Evolutionary conservation across 805 yeast genomes (phyloP), one percentile per base, ranked within the genome.

Genomic region (Saturnispora serradocipensis): DNA sequence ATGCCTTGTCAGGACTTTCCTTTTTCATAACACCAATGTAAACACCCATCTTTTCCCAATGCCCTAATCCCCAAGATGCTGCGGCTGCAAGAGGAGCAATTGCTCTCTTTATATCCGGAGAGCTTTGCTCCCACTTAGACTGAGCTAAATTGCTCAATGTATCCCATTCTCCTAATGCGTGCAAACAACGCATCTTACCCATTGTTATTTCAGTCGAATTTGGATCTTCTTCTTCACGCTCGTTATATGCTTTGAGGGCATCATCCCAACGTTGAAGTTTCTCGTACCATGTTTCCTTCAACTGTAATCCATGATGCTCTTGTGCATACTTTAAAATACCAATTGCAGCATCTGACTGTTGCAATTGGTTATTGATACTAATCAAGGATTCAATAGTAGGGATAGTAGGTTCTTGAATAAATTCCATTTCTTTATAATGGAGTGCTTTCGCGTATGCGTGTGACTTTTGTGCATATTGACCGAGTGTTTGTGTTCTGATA

Each of bases 81-180:
- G 98, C 97, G 0, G 99, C 99, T 0, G 98, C 99, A 50, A 95
- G 71, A 0, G 99, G 98, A 1, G 99, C 99, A 59, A 93, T 89
- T 5, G 84, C 80, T 51, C 96, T 74, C 58, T 83, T 78, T 39
- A 81, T 80, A 16, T 88, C 96, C 28, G 82, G 74, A 1, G 87
- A 73, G 0, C 95, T 78, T 30, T 74, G 72, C 18, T 71, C 73
- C 99, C 99, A 93, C 62, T 87, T 88, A 43, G 81, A 83, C 58
- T 82, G 84, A 0, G 97, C 96, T 51, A 93, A 70, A 54, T 84
- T 86, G 10, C 95, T 83, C 24, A 95, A 72, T 58, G 84, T 86
- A 56, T 91, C 98, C 98, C 99, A 95, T 67, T 93, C 97, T 46
- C 99, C 99, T n/a, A 93, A 72, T 0, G 99, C 99, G 69, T 93